These are phyloP conservation scores for Suhomyces tanzawaensis DNA, from an alignment of 805 yeast species.

Conservation along the genomic window DNA sequence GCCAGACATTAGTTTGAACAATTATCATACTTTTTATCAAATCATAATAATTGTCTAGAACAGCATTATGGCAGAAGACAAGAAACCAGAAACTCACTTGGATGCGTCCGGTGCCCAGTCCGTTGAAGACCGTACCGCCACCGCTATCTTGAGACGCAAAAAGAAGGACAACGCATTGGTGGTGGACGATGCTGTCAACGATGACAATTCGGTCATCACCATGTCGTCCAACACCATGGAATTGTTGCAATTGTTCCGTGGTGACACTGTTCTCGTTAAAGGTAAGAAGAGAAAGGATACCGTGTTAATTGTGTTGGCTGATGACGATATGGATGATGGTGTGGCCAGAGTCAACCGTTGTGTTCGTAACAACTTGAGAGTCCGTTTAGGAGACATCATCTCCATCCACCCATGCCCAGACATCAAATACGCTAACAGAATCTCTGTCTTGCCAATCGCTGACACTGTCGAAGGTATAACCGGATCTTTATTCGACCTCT, in stretches of 20 bases:
- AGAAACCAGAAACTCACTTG: slow-evolving; percentile 31
- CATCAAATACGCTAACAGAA: slow-evolving; percentile 93
- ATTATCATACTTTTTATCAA: not conserved
- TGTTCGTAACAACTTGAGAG: slow-evolving; percentile 91
- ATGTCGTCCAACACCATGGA: slow-evolving; percentile 96
- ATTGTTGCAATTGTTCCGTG: slow-evolving; percentile 88
- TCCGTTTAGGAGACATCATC: slow-evolving; percentile 89
- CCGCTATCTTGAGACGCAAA: slow-evolving; percentile 95
- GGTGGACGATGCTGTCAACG: slow-evolving; percentile 96
- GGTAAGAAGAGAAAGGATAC: slow-evolving; percentile 99
- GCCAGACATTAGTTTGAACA: not conserved
- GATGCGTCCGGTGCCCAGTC: slow-evolving; percentile 65
- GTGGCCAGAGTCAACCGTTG: slow-evolving; percentile 92
- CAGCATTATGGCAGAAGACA: slow-evolving; percentile 18
- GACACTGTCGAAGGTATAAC: slow-evolving; percentile 98
- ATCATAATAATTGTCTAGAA: not conserved
- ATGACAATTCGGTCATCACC: slow-evolving; percentile 94
- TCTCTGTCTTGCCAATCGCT: slow-evolving; percentile 93
- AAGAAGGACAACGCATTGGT: slow-evolving; percentile 94
- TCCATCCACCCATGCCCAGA: slow-evolving; percentile 96
- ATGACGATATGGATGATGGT: slow-evolving; percentile 96
- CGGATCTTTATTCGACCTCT: slow-evolving; percentile 93
- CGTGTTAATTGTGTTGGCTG: slow-evolving; percentile 90
- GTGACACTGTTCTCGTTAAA: slow-evolving; percentile 95
- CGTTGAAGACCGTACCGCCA: slow-evolving; percentile 76